phyloP scores from a whole-genome alignment of 805 yeast species.

The Starmera dryadoides region DNA sequence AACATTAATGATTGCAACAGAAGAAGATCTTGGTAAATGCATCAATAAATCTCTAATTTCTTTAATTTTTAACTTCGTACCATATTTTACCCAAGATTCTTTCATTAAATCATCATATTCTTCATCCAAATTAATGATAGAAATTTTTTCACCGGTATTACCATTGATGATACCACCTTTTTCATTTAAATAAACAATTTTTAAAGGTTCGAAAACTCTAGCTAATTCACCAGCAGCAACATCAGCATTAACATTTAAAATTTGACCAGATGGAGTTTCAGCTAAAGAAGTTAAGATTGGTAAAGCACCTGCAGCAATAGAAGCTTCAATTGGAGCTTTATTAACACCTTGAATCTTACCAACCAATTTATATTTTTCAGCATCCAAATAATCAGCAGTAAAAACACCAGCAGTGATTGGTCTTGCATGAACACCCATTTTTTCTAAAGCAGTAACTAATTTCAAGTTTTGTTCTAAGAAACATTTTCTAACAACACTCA shows the following conservation, averaged over 20 bases:
- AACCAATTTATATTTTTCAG: constrained; percentile 85
- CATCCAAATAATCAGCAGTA: constrained; percentile 84
- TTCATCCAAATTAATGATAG: constrained; percentile 89
- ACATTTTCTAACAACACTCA: constrained; percentile 93
- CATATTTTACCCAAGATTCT: constrained; percentile 97
- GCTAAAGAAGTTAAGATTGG: constrained; percentile 96
- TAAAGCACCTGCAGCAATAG: constrained; percentile 91
- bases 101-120: constrained; percentile 87
- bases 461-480: constrained; percentile 93
- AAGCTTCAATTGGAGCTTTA: constrained; percentile 86
- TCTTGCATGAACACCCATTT: constrained; percentile 95
- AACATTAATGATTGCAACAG: constrained; percentile 95
- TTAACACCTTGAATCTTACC: constrained; percentile 85
- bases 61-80: constrained; percentile 93
- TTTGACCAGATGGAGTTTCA: constrained; percentile 94
- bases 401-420: constrained; percentile 98
- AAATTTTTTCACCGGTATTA: constrained; percentile 80
- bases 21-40: constrained; percentile 92
- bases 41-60: constrained; percentile 93
- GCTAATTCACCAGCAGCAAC: constrained; percentile 99
- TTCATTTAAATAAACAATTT: constrained; percentile 92
- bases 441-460: constrained; percentile 91
- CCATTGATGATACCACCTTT: constrained; percentile 97
- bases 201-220: constrained; percentile 92
- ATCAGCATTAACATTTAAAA: constrained; percentile 95